Evolutionary conservation across 78 protist species (phyloP).

Genomic region (Protostelium mycophagum): DNA sequence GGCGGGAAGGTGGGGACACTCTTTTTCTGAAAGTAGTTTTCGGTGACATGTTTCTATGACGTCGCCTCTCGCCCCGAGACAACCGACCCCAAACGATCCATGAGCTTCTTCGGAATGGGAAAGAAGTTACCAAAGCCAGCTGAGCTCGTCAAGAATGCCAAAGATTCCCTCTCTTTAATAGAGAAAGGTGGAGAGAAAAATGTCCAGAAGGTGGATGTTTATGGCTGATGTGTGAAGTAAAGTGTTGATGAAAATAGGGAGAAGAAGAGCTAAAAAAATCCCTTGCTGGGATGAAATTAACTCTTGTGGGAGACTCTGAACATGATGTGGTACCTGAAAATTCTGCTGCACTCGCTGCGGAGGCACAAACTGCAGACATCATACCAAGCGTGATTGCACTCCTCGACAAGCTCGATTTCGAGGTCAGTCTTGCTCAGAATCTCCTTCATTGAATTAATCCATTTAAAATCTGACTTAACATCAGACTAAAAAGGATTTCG

Average conservation of each 20-base stretch:
- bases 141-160: not conserved
- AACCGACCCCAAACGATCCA: too few species aligned
- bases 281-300: not conserved
- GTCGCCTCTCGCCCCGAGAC: too few species aligned
- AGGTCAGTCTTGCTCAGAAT: constrained; percentile 17
- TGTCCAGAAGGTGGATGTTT: not conserved
- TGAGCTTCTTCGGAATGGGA: not conserved
- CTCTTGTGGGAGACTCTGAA: not conserved
- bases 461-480: too few species aligned
- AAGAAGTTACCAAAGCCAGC: not conserved
- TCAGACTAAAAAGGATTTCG: constrained; percentile 80
- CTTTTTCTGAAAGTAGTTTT: too few species aligned
- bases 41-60: too few species aligned
- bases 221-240: not conserved
- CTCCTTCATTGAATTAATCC: not conserved
- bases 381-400: constrained; percentile 41
- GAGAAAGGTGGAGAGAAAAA: not conserved
- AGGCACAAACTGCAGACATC: constrained; percentile 18
- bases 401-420: constrained; percentile 67
- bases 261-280: not conserved
- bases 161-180: not conserved
- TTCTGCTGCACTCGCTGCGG: not conserved
- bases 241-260: not conserved
- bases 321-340: not conserved
- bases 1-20: too few species aligned